Evolutionary conservation across 1,284 basidiomycete genomes (phyloP), one percentile per base, ranked within the genome.

Genomic region (Microbotryomycetes sp.): DNA sequence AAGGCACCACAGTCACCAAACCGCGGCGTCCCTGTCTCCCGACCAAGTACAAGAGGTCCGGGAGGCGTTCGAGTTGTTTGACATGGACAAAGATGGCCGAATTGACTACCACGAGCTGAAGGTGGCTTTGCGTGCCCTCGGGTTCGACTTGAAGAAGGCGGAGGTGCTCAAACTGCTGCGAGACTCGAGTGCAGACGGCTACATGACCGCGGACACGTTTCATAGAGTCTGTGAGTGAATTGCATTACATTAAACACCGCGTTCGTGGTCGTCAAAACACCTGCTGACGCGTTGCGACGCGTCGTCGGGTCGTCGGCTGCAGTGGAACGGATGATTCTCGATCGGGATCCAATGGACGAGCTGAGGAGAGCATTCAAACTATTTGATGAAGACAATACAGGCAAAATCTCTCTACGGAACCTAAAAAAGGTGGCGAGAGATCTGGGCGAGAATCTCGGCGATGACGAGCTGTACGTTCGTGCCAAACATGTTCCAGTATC

Each of bases 71-170:
- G 93, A 97, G 76, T 85, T 98, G 59, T 99, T 99, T 74, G 96
- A 98, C 78, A 91, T 91, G 31, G 94, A 98, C 81, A 97, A 97
- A 80, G 94, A 98, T 73, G 57, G 57, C 18, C 51, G 82, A 56
- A 81, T 96, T 64, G 92, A 94, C 78, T 98, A 97, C 77, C 94
- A 98, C 78, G 96, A 99, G 76, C 82, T 98, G 71, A 97, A 97
- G 76, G 96, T 99, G 68, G 92, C 94, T 49, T 92, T 99, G 89
- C 83, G 96, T 52, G 96, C 96, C 4, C 79, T 99, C 51, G 96
- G 96, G 0, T 98, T 98, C 74, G 96, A 97, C 75, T 77, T 97
- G 75, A 97, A 97, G 79, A 99, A 98, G 79, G 89, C 91, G 0
- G 96, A 99, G 76, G 93, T 98, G 56, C 79, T 98, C 68, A 97